Conservation (phyloP, 106 monocot genomes). For the Agapanthus africanus region DNA sequence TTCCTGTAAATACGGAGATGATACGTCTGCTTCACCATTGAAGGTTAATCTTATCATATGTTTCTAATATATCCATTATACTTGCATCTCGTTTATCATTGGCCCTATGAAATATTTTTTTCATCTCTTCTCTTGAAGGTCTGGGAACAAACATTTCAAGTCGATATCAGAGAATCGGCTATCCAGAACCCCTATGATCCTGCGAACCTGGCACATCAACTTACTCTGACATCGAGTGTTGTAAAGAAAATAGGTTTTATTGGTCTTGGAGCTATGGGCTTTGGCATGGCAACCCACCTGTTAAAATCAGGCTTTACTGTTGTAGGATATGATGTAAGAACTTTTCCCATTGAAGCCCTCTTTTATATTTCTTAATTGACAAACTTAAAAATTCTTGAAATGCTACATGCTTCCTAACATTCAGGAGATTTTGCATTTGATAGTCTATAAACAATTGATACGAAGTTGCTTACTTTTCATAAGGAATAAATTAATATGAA, state of each 20-base stretch:
- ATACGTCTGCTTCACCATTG: conserved; percentile 23
- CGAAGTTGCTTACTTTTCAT: too few species aligned
- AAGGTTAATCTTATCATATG: conserved; percentile 28
- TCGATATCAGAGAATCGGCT: conserved; percentile 58
- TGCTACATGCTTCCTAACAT: background rate
- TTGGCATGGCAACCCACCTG: conserved; percentile 92
- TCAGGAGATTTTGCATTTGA: conserved; percentile 1
- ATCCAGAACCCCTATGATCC: conserved; percentile 45
- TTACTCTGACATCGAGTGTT: conserved; percentile 26
- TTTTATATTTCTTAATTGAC: background rate
- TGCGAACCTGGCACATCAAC: conserved; percentile 36
- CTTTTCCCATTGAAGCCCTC: background rate
- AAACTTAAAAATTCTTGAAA: background rate
- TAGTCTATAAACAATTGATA: background rate
- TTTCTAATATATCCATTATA: conserved; percentile 1
- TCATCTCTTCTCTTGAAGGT: conserved; percentile 31
- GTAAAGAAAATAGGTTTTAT: conserved; percentile 79
- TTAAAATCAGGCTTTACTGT: conserved; percentile 65
- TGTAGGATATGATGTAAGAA: conserved; percentile 76
- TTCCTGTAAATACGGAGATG: conserved; percentile 37
- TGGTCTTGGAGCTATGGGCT: conserved; percentile 99
- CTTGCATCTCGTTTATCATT: conserved; percentile 6
- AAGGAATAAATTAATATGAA: too few species aligned
- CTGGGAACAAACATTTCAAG: conserved; percentile 68
- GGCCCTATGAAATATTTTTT: background rate